Evolutionary conservation across 495 filamentous ascomycete species (phyloP).

Genomic region (Aspergillus ellipticus): DNA sequence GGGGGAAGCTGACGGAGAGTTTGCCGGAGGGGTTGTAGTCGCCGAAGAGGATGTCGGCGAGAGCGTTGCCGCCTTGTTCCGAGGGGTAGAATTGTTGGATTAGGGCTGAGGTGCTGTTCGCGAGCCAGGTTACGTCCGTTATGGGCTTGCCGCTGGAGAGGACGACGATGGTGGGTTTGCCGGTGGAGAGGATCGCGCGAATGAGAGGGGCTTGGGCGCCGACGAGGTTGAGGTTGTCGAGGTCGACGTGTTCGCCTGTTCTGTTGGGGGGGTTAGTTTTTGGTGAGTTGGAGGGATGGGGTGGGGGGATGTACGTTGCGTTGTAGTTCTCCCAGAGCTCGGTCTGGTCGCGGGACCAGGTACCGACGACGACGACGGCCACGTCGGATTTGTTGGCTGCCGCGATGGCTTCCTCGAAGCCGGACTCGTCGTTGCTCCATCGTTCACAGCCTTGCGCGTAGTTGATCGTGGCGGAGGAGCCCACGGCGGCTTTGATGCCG

Average conservation of each 20-base stretch:
- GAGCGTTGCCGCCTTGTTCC: slow-evolving; percentile 57
- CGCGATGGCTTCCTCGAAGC: slow-evolving; percentile 58
- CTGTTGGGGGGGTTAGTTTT: slow-evolving; percentile 24
- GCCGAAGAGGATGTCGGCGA: slow-evolving; percentile 66
- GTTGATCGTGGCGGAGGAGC: slow-evolving; percentile 47
- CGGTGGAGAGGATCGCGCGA: slow-evolving; percentile 58
- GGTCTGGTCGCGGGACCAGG: slow-evolving; percentile 67
- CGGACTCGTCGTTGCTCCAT: slow-evolving; percentile 65
- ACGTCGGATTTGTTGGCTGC: slow-evolving; percentile 64
- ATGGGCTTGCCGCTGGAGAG: slow-evolving; percentile 68
- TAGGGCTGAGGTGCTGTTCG: slow-evolving; percentile 53
- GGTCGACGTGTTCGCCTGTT: slow-evolving; percentile 69
- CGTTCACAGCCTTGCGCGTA: slow-evolving; percentile 68
- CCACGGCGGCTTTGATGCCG: slow-evolving; percentile 59
- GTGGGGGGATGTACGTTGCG: slow-evolving; percentile 43
- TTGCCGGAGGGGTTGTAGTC: slow-evolving; percentile 64
- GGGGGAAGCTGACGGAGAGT: slow-evolving; percentile 64
- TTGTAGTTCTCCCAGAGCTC: slow-evolving; percentile 67
- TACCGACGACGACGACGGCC: slow-evolving; percentile 68
- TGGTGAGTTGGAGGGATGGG: neutral
- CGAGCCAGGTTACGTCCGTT: slow-evolving; percentile 62
- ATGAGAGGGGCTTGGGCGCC: slow-evolving; percentile 66
- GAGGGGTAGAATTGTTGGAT: slow-evolving; percentile 71
- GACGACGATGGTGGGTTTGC: slow-evolving; percentile 65
- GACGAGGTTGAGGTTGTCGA: slow-evolving; percentile 57